A percentile compares a stretch with the other conserved stretches of the same genome.
Conservation (phyloP, 441 rosid species). For the Populus hybrid region DNA sequence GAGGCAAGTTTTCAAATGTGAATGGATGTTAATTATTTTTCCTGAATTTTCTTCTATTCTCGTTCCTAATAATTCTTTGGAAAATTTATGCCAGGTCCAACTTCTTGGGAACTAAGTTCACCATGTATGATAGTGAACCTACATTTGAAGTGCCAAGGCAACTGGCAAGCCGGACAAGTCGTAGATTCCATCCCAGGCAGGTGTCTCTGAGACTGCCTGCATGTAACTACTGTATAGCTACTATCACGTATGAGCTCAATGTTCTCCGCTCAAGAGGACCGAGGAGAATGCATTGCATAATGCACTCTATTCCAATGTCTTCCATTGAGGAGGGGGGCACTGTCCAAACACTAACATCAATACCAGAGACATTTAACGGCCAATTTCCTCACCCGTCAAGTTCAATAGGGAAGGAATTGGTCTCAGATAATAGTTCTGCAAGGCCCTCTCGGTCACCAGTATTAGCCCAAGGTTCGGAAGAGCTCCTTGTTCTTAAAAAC, state of each 20-base stretch:
- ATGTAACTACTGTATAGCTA: constrained; percentile 50
- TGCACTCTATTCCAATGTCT: constrained; percentile 76
- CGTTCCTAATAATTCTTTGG: constrained; percentile 2
- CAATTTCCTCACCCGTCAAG: constrained; percentile 27
- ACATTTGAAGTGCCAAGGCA: constrained; percentile 41
- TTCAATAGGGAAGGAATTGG: constrained; percentile 43
- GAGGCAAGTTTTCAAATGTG: constrained; percentile 44
- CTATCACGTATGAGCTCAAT: constrained; percentile 74
- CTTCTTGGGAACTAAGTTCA: constrained; percentile 90
- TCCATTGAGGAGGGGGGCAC: constrained; percentile 61
- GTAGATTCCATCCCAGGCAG: constrained; percentile 63
- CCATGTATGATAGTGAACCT: constrained; percentile 61
- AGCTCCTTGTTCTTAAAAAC: constrained; percentile 67
- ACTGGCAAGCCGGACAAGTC: constrained; percentile 29
- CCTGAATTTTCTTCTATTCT: not conserved
- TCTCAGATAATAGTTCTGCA: constrained; percentile 30
- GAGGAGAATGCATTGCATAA: constrained; percentile 81
- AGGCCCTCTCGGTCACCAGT: constrained; percentile 33
- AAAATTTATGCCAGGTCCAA: constrained; percentile 61
- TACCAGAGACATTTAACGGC: constrained; percentile 36
- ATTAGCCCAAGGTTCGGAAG: constrained; percentile 29
- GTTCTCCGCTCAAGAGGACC: constrained; percentile 91
- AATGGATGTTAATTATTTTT: not conserved
- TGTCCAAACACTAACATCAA: constrained; percentile 51
- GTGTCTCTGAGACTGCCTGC: constrained; percentile 57